phyloP scores from a whole-genome alignment of 805 yeast genomes.

The Kodamaea fukazawae region DNA sequence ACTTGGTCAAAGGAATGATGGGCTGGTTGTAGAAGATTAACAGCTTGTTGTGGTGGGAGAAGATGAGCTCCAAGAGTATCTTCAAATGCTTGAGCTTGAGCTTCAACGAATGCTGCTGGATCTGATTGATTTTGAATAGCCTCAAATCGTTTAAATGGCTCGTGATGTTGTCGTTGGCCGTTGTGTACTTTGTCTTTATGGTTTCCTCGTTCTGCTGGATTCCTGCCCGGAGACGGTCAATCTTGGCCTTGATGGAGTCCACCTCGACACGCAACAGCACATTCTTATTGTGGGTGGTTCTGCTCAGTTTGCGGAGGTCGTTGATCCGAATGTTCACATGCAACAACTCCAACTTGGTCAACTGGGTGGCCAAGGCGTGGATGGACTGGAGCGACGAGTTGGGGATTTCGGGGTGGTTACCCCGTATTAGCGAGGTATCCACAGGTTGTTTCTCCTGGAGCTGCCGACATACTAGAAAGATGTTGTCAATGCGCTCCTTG shows the following conservation, averaged over 20 bases:
- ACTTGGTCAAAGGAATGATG: conserved; percentile 24
- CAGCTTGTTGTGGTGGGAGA: conserved; percentile 11
- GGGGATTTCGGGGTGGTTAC: conserved; percentile 13
- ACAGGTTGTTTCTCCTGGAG: conserved; percentile 21
- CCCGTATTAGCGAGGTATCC: conserved; percentile 17
- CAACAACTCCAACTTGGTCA: conserved; percentile 27
- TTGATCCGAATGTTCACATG: conserved; percentile 17
- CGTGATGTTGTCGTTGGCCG: conserved; percentile 2
- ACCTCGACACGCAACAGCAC: background rate
- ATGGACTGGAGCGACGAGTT: conserved; percentile 17
- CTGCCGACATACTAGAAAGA: conserved; percentile 18
- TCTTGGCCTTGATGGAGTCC: background rate
- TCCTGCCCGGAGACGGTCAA: background rate
- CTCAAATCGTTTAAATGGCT: conserved; percentile 9
- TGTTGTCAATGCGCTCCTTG: conserved; percentile 24
- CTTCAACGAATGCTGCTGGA: conserved; percentile 25
- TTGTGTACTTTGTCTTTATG: background rate
- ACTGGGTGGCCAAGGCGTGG: conserved; percentile 26
- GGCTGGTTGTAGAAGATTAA: conserved; percentile 26
- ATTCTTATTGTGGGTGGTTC: background rate
- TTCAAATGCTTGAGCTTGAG: conserved; percentile 23
- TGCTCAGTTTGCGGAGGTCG: conserved; percentile 3
- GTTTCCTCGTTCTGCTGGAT: background rate
- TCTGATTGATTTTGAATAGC: conserved; percentile 15
- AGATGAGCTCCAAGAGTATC: conserved; percentile 25